Evolutionary conservation across 2,329 filamentous ascomycete genomes (phyloP).

Genomic region (Aspergillus novofumigatus): DNA sequence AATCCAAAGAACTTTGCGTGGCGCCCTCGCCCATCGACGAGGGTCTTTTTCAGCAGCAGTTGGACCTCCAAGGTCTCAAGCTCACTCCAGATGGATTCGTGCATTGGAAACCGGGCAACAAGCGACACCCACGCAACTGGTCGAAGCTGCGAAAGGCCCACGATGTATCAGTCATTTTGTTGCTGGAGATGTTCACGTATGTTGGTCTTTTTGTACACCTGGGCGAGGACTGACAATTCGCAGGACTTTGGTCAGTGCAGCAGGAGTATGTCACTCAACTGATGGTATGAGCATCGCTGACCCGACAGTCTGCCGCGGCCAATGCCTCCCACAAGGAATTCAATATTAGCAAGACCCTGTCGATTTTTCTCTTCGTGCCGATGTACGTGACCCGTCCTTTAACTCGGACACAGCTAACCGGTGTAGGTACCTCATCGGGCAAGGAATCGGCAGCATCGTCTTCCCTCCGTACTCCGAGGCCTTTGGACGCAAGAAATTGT

Average conservation of each 20-base stretch:
- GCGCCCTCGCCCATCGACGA: background rate
- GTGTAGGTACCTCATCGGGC: constrained; percentile 23
- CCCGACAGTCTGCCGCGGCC: constrained; percentile 12
- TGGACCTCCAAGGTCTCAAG: constrained; percentile 8
- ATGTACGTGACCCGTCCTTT: constrained; percentile 5
- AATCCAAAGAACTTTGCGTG: background rate
- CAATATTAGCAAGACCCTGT: constrained; percentile 9
- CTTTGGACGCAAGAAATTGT: constrained; percentile 30
- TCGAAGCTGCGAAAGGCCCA: constrained; percentile 15
- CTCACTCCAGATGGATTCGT: constrained; percentile 14
- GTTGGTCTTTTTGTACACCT: too few species aligned
- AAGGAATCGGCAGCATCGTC: constrained; percentile 25
- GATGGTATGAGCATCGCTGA: constrained; percentile 1
- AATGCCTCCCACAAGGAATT: constrained; percentile 12
- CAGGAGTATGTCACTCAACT: constrained; percentile 4
- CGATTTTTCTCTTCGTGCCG: constrained; percentile 18
- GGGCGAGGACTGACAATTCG: too few species aligned
- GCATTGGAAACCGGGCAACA: constrained; percentile 13
- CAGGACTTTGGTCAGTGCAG: constrained; percentile 11
- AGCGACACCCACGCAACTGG: constrained; percentile 23
- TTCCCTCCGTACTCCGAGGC: constrained; percentile 31
- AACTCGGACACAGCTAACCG: background rate
- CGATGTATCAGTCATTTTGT: constrained; percentile 19
- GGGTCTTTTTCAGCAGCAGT: background rate
- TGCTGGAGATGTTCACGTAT: constrained; percentile 23